phyloP scores from a whole-genome alignment of 495 filamentous ascomycete genomes.

The Penicillium canescens region DNA sequence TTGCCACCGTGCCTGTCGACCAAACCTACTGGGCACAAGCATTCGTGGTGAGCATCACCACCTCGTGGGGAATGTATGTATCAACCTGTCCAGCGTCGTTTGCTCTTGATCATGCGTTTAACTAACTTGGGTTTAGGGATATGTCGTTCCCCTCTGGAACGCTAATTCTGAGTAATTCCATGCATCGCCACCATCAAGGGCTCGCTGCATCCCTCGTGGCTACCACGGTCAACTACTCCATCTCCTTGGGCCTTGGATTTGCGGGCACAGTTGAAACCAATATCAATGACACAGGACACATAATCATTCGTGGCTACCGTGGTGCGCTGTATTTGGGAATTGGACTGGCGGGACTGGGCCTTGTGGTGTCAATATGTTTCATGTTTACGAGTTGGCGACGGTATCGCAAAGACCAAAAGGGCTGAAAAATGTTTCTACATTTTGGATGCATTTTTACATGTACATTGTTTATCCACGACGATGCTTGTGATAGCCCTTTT shows the following conservation, averaged over 20 bases:
- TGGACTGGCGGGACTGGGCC: constrained; percentile 21
- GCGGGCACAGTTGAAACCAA: constrained; percentile 60
- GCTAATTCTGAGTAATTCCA: constrained; percentile 57
- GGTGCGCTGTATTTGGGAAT: constrained; percentile 59
- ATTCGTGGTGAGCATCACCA: constrained; percentile 57
- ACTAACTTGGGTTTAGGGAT: constrained; percentile 25
- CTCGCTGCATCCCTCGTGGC: constrained; percentile 59
- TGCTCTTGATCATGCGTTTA: too few species aligned
- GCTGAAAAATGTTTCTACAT: too few species aligned
- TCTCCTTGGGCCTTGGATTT: constrained; percentile 60
- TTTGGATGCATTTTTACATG: too few species aligned
- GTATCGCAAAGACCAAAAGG: too few species aligned
- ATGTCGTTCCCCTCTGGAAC: constrained; percentile 60
- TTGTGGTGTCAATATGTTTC: too few species aligned
- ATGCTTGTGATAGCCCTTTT: too few species aligned
- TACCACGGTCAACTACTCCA: constrained; percentile 62
- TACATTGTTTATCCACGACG: too few species aligned
- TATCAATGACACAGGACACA: constrained; percentile 48
- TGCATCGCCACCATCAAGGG: constrained; percentile 62
- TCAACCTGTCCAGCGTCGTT: too few species aligned
- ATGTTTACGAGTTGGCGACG: too few species aligned
- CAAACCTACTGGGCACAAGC: constrained; percentile 61
- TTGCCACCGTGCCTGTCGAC: constrained; percentile 48
- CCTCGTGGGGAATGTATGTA: constrained; percentile 55
- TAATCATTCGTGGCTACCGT: constrained; percentile 51